These are phyloP conservation scores for Penicillium sclerotigenum DNA, from an alignment of 2,329 filamentous ascomycete species.

Conservation along the genomic window DNA sequence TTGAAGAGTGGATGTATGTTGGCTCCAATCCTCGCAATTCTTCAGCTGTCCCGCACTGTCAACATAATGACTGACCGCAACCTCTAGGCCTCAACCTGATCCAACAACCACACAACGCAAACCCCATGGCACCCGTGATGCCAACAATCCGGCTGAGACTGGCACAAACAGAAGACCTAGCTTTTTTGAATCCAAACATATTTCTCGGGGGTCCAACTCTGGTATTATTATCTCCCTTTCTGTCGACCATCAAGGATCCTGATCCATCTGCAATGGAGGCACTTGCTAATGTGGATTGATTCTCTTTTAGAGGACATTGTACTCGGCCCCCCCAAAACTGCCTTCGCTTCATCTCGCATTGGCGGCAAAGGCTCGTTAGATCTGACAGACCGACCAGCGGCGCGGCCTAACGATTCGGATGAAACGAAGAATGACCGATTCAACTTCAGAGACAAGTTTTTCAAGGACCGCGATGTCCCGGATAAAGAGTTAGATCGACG, in stretches of 20 bases:
- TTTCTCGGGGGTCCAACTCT: constrained; percentile 49
- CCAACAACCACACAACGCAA: constrained; percentile 39
- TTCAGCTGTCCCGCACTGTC: constrained; percentile 6
- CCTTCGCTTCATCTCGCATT: constrained; percentile 71
- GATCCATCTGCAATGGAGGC: not conserved
- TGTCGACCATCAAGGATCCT: not conserved
- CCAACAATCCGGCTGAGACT: constrained; percentile 35
- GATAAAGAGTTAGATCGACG: constrained; percentile 40
- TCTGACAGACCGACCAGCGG: constrained; percentile 42
- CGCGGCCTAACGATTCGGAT: constrained; percentile 54
- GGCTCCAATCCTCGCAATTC: constrained; percentile 9
- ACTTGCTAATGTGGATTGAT: constrained; percentile 15
- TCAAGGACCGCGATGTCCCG: constrained; percentile 37
- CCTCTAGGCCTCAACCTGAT: constrained; percentile 42
- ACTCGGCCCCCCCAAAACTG: constrained; percentile 77
- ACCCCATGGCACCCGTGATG: constrained; percentile 35
- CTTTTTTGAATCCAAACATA: constrained; percentile 44
- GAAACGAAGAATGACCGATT: constrained; percentile 59
- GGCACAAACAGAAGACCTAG: constrained; percentile 37
- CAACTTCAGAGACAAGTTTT: constrained; percentile 53
- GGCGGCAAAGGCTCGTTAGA: constrained; percentile 47
- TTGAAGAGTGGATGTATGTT: constrained; percentile 90
- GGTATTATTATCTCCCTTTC: constrained; percentile 37
- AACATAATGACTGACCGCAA: constrained; percentile 21
- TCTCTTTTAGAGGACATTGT: constrained; percentile 69